These are phyloP conservation scores for Neospora caninum DNA, from an alignment of 169 alveolate species.

Conservation along the genomic window DNA sequence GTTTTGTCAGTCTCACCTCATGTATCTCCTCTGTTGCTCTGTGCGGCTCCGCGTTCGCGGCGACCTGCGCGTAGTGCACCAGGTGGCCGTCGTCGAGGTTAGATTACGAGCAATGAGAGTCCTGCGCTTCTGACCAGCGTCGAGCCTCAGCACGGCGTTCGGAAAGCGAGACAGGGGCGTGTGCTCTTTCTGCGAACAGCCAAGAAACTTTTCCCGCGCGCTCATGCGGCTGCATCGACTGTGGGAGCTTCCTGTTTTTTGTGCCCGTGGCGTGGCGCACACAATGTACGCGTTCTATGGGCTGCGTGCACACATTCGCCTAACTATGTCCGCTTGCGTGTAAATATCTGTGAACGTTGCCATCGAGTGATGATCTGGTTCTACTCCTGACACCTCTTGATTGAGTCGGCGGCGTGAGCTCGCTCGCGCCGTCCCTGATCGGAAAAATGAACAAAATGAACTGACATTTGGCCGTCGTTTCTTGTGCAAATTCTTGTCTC, in stretches of 20 bases:
- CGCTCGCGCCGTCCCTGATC: constrained; percentile 10
- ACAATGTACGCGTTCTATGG: no score
- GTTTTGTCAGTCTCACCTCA: not conserved
- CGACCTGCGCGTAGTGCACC: not conserved
- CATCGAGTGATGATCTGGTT: not conserved
- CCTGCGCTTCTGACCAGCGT: not conserved
- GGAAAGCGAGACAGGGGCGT: not conserved
- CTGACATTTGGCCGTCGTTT: not conserved
- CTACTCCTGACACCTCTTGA: constrained; percentile 44
- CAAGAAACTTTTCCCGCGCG: not conserved
- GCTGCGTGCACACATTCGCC: no score
- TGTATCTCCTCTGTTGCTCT: constrained; percentile 18
- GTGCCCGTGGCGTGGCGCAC: no score
- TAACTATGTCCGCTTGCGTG: no score
- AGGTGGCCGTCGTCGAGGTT: constrained; percentile 32
- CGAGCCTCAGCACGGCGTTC: not conserved
- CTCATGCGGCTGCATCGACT: no score
- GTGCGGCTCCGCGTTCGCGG: not conserved
- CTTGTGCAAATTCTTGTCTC: not conserved
- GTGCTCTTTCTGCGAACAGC: not conserved
- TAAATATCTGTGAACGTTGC: not conserved
- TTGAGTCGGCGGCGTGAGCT: constrained; percentile 22
- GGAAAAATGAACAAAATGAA: not conserved
- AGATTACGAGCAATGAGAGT: not conserved
- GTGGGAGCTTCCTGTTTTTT: no score